A percentile compares a stretch with the other conserved stretches of the same genome.
These are phyloP conservation scores for Kluyveromyces lactis DNA, from an alignment of 805 yeast species.

Conservation along the genomic window DNA sequence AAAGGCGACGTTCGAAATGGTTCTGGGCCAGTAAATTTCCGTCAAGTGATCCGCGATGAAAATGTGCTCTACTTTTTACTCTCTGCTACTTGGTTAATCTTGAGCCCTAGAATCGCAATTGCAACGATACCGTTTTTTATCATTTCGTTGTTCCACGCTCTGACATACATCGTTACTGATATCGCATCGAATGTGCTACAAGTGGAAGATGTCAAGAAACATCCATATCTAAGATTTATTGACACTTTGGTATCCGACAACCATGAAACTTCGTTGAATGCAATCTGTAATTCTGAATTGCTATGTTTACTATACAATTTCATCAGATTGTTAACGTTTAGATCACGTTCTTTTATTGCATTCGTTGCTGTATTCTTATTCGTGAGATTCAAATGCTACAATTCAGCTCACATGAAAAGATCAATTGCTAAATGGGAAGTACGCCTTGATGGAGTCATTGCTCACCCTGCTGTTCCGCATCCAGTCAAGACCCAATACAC, in stretches of 20 bases:
- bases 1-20: not conserved
- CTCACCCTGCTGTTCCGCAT: constrained; percentile 47
- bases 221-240: constrained; percentile 19
- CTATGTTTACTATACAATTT: constrained; percentile 34
- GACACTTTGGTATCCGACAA: constrained; percentile 40
- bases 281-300: constrained; percentile 55
- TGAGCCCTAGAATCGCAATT: constrained; percentile 50
- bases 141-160: constrained; percentile 74
- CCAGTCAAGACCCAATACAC: constrained; percentile 6
- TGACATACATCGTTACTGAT: constrained; percentile 58
- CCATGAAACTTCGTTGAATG: constrained; percentile 50
- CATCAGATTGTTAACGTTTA: constrained; percentile 50
- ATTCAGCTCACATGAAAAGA: constrained; percentile 61
- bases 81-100: constrained; percentile 41
- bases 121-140: constrained; percentile 67
- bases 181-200: constrained; percentile 52
- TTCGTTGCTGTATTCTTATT: constrained; percentile 50
- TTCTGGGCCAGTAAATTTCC: constrained; percentile 3
- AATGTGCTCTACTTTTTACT: constrained; percentile 63
- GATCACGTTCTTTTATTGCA: constrained; percentile 53
- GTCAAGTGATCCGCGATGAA: constrained; percentile 45
- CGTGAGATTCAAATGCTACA: constrained; percentile 70
- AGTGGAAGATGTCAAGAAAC: constrained; percentile 24
- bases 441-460: constrained; percentile 47
- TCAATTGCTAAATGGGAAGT: constrained; percentile 65